Evolutionary conservation across 2,329 filamentous ascomycete species (phyloP), one percentile per base, ranked within the genome.

Genomic region (Moelleriella libera): DNA sequence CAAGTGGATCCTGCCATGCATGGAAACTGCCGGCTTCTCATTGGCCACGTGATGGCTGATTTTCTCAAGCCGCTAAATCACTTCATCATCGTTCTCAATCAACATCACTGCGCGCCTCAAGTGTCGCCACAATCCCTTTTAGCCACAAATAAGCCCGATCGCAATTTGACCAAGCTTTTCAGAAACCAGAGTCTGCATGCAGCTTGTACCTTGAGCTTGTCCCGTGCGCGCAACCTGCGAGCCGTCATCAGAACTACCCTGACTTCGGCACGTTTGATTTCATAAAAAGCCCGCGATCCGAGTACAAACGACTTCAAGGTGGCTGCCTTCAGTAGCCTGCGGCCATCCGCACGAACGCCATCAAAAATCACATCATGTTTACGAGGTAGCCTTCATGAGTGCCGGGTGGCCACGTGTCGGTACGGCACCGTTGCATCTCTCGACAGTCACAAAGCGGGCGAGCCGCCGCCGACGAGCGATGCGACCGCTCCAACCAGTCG

Each of bases 281-380:
- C 21, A 37, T 2, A 4, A 8, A 9, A 8, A 12, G 32, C 32
- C 32, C 32, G 32, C 32, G 12, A 21, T 14, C 40, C 14, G 9
- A 11, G 14, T 7, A 9, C 6, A 43, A 53, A 52, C 51, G 43
- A 50, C 56, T 50, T 52, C 57, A 64, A 61, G 51, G 55, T 66
- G 64, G 63, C 63, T 54, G 53, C 53, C 51, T 48, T 60, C 49
- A 64, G 63, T 54, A 61, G 65, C 55, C 60, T 63, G 62, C 68
- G 70, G 64, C 61, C 66, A 56, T 61, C 63, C 59, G 65, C 67
- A 60, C 63, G 64, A 60, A 67, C 68, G 67, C 57, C 62, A 47
- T 57, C 57, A 51, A 62, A 48, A 57, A 52, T 52, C 43, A 50
- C 58, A 48, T 48, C 45, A 72, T 74, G 71, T 55, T 57, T 54